Evolutionary conservation across 2,329 filamentous ascomycete species (phyloP).

Genomic region (Herpotrichia juniperi): DNA sequence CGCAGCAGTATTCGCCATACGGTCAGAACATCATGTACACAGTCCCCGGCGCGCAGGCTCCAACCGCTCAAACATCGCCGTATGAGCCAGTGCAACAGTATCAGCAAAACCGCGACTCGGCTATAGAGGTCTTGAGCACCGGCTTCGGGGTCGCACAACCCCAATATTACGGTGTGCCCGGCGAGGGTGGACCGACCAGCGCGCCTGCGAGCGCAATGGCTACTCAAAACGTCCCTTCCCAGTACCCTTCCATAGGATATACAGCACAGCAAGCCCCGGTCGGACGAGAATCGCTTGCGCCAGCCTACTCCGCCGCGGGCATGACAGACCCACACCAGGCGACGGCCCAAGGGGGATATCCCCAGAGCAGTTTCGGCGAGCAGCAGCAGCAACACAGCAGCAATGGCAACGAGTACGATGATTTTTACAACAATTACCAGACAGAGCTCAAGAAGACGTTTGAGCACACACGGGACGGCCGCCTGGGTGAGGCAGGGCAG

Average conservation of each 20-base stretch:
- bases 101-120: slow-evolving; percentile 70
- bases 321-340: slow-evolving; percentile 58
- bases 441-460: slow-evolving; percentile 68
- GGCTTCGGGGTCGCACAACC: slow-evolving; percentile 71
- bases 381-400: slow-evolving; percentile 21
- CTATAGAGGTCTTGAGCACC: slow-evolving; percentile 75
- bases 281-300: slow-evolving; percentile 55
- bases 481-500: slow-evolving; percentile 64
- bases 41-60: slow-evolving; percentile 55
- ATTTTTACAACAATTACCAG: slow-evolving; percentile 70
- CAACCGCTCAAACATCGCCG: slow-evolving; percentile 59
- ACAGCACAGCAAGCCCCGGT: slow-evolving; percentile 67
- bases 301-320: slow-evolving; percentile 56
- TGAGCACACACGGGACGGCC: slow-evolving; percentile 69
- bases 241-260: slow-evolving; percentile 63
- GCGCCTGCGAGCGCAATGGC: slow-evolving; percentile 63
- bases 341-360: neutral
- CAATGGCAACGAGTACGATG: slow-evolving; percentile 63
- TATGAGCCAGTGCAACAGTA: slow-evolving; percentile 82
- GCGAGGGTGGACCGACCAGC: slow-evolving; percentile 65
- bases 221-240: slow-evolving; percentile 69
- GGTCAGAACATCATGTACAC: slow-evolving; percentile 79
- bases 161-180: slow-evolving; percentile 70
- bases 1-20: slow-evolving; percentile 57
- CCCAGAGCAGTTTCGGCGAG: slow-evolving; percentile 38